These are phyloP conservation scores for Angomonas ambiguus DNA, from an alignment of 208 protist species.

Conservation along the genomic window DNA sequence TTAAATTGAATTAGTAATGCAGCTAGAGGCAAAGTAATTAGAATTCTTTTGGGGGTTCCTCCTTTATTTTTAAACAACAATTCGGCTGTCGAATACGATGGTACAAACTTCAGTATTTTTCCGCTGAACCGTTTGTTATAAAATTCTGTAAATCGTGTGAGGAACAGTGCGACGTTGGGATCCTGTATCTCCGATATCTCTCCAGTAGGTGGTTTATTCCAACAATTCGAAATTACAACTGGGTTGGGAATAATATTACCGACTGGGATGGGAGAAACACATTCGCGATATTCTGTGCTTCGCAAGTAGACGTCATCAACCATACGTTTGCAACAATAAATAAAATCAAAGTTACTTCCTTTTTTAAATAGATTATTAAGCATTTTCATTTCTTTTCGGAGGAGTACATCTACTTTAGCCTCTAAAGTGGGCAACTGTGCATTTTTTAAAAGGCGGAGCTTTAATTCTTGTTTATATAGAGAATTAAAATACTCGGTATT, in stretches of 20 bases:
- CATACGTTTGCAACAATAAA: slow-evolving; percentile 36
- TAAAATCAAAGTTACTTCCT: slow-evolving; percentile 44
- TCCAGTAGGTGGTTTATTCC: neutral
- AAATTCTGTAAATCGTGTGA: neutral
- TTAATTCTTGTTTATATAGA: slow-evolving; percentile 5
- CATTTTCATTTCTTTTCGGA: slow-evolving; percentile 28
- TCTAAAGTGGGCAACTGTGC: slow-evolving; percentile 16
- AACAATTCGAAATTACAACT: slow-evolving; percentile 1
- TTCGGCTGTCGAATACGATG: neutral
- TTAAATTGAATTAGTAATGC: neutral
- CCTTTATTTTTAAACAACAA: slow-evolving; percentile 2
- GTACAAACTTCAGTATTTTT: slow-evolving; percentile 2
- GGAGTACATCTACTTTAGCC: neutral
- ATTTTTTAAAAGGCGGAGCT: slow-evolving; percentile 12
- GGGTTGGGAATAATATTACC: neutral
- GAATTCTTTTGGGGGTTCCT: neutral
- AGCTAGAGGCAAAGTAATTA: neutral
- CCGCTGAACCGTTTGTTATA: neutral
- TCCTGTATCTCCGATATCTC: neutral
- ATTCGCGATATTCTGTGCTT: neutral
- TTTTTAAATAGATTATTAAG: slow-evolving; percentile 31
- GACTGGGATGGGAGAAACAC: neutral
- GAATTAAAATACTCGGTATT: neutral
- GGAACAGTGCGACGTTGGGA: neutral
- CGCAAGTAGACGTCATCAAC: slow-evolving; percentile 23